These are phyloP conservation scores for Sugiyamaella novakii DNA, from an alignment of 1,139 yeast genomes.

Conservation along the genomic window DNA sequence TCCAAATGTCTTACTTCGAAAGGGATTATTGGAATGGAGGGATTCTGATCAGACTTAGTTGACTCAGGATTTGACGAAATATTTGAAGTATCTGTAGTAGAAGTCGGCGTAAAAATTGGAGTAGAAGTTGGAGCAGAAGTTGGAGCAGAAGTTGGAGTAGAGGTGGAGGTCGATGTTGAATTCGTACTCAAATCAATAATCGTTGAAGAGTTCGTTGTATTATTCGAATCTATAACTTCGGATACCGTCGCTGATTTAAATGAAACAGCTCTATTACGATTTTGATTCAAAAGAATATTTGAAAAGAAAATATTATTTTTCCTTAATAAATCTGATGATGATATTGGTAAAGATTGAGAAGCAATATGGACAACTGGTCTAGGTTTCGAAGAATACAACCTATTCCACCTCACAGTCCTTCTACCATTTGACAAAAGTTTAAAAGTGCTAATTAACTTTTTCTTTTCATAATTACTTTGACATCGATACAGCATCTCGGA, in stretches of 20 bases:
- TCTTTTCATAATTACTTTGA: slow-evolving; percentile 4
- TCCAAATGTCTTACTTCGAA: slow-evolving; percentile 14
- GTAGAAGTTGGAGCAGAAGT: slow-evolving; percentile 6
- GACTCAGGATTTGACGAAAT: too few relatives aligned
- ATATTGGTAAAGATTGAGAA: neutral
- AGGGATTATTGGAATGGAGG: slow-evolving; percentile 5
- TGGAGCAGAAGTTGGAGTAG: slow-evolving; percentile 4
- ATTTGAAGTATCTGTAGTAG: neutral
- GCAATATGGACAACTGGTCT: neutral
- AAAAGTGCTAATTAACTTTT: slow-evolving; percentile 1
- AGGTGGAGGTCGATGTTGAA: neutral
- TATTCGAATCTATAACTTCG: slow-evolving; percentile 8
- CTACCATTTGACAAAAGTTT: neutral
- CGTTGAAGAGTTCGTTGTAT: neutral
- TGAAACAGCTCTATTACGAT: slow-evolving; percentile 4
- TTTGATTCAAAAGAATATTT: slow-evolving; percentile 1
- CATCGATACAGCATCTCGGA: slow-evolving; percentile 6
- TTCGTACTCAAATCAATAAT: too few relatives aligned
- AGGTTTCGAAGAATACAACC: neutral
- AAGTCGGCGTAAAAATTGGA: neutral
- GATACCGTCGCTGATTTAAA: slow-evolving; percentile 1
- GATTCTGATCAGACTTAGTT: too few relatives aligned
- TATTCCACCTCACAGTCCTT: neutral
- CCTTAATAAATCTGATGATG: neutral
- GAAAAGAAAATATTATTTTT: slow-evolving; percentile 1